Evolutionary conservation across 805 yeast species (phyloP).

Genomic region (Candida peoriensis): DNA sequence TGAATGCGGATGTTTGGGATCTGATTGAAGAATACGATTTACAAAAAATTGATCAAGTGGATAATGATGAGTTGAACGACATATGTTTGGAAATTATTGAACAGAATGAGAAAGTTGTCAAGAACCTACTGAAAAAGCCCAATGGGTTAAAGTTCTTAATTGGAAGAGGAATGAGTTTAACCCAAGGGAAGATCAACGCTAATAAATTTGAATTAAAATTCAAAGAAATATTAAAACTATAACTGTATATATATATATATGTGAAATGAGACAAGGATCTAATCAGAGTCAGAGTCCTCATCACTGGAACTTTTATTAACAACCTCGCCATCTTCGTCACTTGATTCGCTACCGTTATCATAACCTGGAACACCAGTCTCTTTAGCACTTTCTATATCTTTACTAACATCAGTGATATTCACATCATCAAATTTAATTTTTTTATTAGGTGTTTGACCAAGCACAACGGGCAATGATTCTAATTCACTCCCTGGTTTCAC

Average conservation of each 20-base stretch:
- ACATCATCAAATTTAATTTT: conserved; percentile 48
- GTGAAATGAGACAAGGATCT: too few species aligned
- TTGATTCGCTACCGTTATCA: conserved; percentile 9
- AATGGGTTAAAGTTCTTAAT: conserved; percentile 71
- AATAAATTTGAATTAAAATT: conserved; percentile 30
- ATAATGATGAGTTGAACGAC: conserved; percentile 25
- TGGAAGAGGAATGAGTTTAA: conserved; percentile 78
- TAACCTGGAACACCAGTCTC: conserved; percentile 7
- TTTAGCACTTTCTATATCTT: conserved; percentile 14
- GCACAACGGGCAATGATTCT: conserved; percentile 50
- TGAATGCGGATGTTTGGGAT: conserved; percentile 37
- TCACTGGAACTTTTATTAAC: conserved; percentile 24
- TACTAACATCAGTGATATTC: conserved; percentile 22
- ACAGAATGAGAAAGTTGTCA: conserved; percentile 47
- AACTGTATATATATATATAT: conserved; percentile 1
- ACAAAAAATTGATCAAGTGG: conserved; percentile 31
- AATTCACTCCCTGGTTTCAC: conserved; percentile 34
- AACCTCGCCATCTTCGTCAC: conserved; percentile 19
- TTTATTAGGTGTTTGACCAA: conserved; percentile 25
- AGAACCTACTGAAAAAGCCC: conserved; percentile 47
- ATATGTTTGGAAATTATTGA: conserved; percentile 34
- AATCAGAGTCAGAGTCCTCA: conserved; percentile 21
- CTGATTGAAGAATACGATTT: conserved; percentile 55
- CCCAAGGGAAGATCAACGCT: conserved; percentile 54
- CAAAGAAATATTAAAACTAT: conserved; percentile 20